These are phyloP conservation scores for Fonticula alba DNA, from an alignment of 78 protist species.

Conservation along the genomic window DNA sequence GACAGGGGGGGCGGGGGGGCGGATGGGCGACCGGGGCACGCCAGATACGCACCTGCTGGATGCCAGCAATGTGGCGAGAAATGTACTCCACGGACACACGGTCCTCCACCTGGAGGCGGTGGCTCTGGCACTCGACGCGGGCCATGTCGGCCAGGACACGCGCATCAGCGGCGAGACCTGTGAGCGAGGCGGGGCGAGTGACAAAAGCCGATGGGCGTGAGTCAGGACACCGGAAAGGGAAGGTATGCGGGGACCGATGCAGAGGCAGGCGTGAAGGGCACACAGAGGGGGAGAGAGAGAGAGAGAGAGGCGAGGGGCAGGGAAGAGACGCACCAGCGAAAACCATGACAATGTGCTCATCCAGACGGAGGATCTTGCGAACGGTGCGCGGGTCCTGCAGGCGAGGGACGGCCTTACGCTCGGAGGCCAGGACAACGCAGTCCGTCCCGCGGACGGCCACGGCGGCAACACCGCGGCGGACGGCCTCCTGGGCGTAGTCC, in stretches of 20 bases:
- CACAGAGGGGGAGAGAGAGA: too few relatives aligned
- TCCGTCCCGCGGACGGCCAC: conserved; percentile 86
- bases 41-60: conserved; percentile 48
- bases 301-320: not conserved
- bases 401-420: conserved; percentile 61
- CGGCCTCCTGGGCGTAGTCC: conserved; percentile 98
- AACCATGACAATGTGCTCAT: conserved; percentile 79
- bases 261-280: not conserved
- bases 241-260: not conserved
- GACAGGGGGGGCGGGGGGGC: too few relatives aligned
- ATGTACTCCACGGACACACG: conserved; percentile 70
- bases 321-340: conserved; percentile 62
- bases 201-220: not conserved
- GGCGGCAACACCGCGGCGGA: conserved; percentile 90
- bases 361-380: conserved; percentile 80
- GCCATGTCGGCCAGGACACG: conserved; percentile 80
- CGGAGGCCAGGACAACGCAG: conserved; percentile 77
- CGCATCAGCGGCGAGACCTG: conserved; percentile 92
- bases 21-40: too few relatives aligned
- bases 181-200: not conserved
- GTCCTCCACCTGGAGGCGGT: conserved; percentile 86
- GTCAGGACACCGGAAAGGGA: not conserved
- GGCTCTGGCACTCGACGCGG: conserved; percentile 84
- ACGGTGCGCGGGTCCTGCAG: conserved; percentile 93
- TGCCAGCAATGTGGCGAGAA: conserved; percentile 74